Conservation (phyloP, 495 filamentous ascomycete species). For the Hypoxylon fuscum region DNA sequence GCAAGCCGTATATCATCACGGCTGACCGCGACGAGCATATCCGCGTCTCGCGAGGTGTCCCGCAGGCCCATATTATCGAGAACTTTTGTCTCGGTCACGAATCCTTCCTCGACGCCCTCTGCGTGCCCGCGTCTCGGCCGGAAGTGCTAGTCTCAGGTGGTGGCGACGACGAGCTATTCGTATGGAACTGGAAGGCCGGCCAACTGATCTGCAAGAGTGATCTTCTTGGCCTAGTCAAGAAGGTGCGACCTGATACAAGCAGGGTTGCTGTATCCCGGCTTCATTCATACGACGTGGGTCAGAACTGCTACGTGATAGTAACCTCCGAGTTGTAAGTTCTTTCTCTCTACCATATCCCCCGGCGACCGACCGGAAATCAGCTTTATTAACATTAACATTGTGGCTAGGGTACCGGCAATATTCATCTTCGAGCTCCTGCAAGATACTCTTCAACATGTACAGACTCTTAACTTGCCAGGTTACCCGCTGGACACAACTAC, state of each 20-base stretch:
- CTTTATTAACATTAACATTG: constrained; percentile 35
- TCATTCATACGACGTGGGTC: constrained; percentile 40
- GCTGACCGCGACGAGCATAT: constrained; percentile 98
- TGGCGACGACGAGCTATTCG: constrained; percentile 77
- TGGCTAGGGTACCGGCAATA: constrained; percentile 65
- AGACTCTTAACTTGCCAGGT: constrained; percentile 61
- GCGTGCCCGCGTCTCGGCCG: constrained; percentile 63
- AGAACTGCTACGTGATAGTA: constrained; percentile 60
- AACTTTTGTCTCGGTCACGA: constrained; percentile 86
- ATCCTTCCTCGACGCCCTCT: constrained; percentile 80
- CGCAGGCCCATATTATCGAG: constrained; percentile 90
- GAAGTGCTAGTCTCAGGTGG: constrained; percentile 82
- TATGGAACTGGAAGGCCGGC: constrained; percentile 82
- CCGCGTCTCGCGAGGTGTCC: constrained; percentile 82
- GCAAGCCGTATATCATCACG: constrained; percentile 78
- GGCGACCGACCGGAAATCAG: not conserved
- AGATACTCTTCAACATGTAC: constrained; percentile 54
- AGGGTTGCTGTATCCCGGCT: constrained; percentile 64
- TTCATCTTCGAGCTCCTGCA: constrained; percentile 63
- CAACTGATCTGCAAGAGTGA: constrained; percentile 62
- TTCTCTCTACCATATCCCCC: not conserved
- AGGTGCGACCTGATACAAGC: constrained; percentile 38
- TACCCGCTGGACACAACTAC: constrained; percentile 68
- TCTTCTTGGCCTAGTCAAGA: constrained; percentile 53
- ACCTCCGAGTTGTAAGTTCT: constrained; percentile 71